Evolutionary conservation across 495 filamentous ascomycete genomes (phyloP), one percentile per base, ranked within the genome.

Genomic region (Trichocladium antarcticum): DNA sequence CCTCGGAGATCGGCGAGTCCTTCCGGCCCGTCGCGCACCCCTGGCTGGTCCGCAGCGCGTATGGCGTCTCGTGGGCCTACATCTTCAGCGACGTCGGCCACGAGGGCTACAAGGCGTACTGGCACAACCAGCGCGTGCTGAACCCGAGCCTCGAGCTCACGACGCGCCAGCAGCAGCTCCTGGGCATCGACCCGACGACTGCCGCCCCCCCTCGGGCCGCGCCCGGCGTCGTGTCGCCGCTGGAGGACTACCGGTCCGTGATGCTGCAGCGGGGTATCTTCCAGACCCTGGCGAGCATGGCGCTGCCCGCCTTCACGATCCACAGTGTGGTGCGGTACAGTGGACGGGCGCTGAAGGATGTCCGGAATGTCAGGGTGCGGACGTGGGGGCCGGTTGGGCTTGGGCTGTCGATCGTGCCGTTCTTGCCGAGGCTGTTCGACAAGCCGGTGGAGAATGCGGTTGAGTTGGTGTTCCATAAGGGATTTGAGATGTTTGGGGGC

Each of bases 51-150:
- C 75, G 80, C 36, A 69, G 79, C 44, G 92, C 92, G 7, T 98
- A 98, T 65, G 90, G 78, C 47, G 72, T 98, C 47, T 93, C 86
- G 17, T 97, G 92, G 92, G 73, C 81, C 16, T 98, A 98, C 61
- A 73, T 98, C 37, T 65, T 86, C 42, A 90, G 92, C 52, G 92
- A 98, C 58, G 89, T 96, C 45, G 73, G 76, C 45, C 80, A 97
- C 59, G 92, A 98, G 65, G 92, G 92, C 6, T 98, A 97, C 72
- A 96, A 95, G 61, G 82, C 89, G 11, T 97, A 95, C 60, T 69
- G 81, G 58, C 81, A 81, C 32, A 94, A 96, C 62, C 83, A 89
- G 59, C 73, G 68, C 1, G 61, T 63, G 12, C 56, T 74, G 28
- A 72, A 81, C 54, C 77, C 78, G 14, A 61, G 70, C 15, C 12